Base-by-base conservation (phyloP, 2,329 filamentous ascomycete genomes). In the Fusarium sp. region DNA sequence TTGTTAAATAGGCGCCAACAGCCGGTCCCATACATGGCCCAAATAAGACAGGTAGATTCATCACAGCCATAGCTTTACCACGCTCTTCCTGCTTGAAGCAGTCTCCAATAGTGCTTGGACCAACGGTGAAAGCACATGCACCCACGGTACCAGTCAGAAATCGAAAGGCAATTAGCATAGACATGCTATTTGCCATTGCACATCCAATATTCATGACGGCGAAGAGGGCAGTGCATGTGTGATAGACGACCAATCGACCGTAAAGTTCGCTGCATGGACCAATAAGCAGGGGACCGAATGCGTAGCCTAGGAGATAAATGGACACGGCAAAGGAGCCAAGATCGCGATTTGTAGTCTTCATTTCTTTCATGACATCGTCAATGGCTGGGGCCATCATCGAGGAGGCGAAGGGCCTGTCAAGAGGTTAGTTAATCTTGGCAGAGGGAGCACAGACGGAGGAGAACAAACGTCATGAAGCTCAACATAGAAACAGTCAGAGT, bases 61-160 rank as follows among this genome's bases (percentile, higher is more conserved):
- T 54, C 7, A 54, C 50, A 2, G 50, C 50, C 50, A 54, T 54
- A 6, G 50, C 50, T 11, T 25, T 36, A 1, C 50, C 50, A 1
- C 50, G 50, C 9, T 54, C 31, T 8, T 54, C 50, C 8, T 34
- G 29, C 18, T 54, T 54, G 18, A 54, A 54, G 8, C 50, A 54
- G 18, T 54, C 50, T 25, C 50, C 50, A 23, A 54, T 36, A 6
- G 50, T 54, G 14, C 50, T 54, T 1, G 50, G 50, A 1, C 50
- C 50, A 2, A 54, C 86, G 0, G 88, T 88, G 9, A 90, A 73
- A 0, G 87, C 84, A 49, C 83, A 84, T 0, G 83, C 84, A 9
- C 84, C 86, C 69, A 88, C 87, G 54, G 88, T 81, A 0, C 84
- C 87, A 3, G 82, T 81, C 64, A 88, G 86, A 76, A 90, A 90